These are phyloP conservation scores for Rhodotorula sp. DNA, from an alignment of 1,284 basidiomycete species.

Conservation along the genomic window DNA sequence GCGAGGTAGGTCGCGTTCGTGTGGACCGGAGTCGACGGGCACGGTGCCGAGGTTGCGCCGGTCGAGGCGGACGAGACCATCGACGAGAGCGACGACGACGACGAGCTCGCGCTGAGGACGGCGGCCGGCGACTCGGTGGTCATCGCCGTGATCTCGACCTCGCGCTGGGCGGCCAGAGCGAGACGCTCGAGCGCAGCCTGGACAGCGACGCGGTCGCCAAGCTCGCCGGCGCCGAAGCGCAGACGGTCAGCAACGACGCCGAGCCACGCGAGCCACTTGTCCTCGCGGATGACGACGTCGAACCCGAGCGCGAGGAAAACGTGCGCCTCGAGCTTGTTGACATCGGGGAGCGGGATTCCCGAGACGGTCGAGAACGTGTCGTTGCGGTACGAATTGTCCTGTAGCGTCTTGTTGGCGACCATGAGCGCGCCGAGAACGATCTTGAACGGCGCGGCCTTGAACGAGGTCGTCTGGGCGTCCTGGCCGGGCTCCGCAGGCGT, in stretches of 20 bases:
- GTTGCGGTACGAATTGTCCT: conserved; percentile 45
- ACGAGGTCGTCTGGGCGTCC: conserved; percentile 35
- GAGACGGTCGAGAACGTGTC: conserved; percentile 43
- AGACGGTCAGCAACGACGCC: conserved; percentile 27
- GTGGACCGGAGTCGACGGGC: conserved; percentile 17
- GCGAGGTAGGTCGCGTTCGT: conserved; percentile 2
- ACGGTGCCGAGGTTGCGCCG: background rate
- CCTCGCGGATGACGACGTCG: conserved; percentile 38
- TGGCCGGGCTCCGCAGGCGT: conserved; percentile 39
- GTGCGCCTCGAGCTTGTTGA: conserved; percentile 42
- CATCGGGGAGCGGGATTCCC: conserved; percentile 42
- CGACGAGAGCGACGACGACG: conserved; percentile 16
- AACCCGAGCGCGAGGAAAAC: conserved; percentile 39
- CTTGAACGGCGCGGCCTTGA: conserved; percentile 45
- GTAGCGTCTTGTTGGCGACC: conserved; percentile 44
- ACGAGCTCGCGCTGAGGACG: background rate
- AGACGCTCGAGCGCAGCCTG: conserved; percentile 31
- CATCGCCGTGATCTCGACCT: background rate
- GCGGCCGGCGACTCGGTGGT: conserved; percentile 8
- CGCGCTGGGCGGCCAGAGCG: conserved; percentile 15
- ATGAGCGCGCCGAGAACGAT: conserved; percentile 43
- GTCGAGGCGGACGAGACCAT: background rate
- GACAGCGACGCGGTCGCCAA: conserved; percentile 31
- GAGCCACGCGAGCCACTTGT: conserved; percentile 41
- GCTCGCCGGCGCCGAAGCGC: conserved; percentile 18